These are phyloP conservation scores for Coprinellus aureogranulatus DNA, from an alignment of 768 basidiomycete species.

Conservation along the genomic window DNA sequence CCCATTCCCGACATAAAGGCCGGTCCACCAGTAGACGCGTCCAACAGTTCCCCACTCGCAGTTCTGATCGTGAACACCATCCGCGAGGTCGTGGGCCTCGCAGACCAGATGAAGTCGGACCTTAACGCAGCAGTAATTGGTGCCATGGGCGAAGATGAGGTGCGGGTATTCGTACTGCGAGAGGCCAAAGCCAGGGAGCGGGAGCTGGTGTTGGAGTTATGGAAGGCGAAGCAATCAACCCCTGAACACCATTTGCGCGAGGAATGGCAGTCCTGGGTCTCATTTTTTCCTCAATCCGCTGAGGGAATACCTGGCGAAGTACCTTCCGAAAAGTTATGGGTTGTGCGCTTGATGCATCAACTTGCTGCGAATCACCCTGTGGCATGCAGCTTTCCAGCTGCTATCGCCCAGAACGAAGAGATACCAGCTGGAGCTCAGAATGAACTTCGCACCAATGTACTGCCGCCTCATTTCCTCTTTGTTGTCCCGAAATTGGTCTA, in stretches of 20 bases:
- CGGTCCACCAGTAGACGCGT: background rate
- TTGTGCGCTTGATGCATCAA: slow-evolving; percentile 45
- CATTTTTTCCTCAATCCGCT: slow-evolving; percentile 10
- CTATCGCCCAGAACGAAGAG: background rate
- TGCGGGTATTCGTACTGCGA: slow-evolving; percentile 44
- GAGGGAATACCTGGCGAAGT: background rate
- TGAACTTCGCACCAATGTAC: slow-evolving; percentile 29
- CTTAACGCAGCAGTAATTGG: slow-evolving; percentile 64
- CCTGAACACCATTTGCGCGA: slow-evolving; percentile 20
- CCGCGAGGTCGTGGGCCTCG: slow-evolving; percentile 47
- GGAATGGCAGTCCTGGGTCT: slow-evolving; percentile 34
- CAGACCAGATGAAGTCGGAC: slow-evolving; percentile 68
- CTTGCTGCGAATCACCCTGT: slow-evolving; percentile 39
- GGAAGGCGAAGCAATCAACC: slow-evolving; percentile 31
- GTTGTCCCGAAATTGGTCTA: slow-evolving; percentile 50
- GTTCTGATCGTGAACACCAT: slow-evolving; percentile 45
- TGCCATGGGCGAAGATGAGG: slow-evolving; percentile 62
- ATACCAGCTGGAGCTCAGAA: background rate
- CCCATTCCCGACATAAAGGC: background rate
- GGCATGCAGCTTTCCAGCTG: slow-evolving; percentile 35
- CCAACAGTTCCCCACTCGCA: slow-evolving; percentile 38
- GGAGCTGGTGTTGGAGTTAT: slow-evolving; percentile 49
- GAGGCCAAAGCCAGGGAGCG: slow-evolving; percentile 58
- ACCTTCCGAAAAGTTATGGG: slow-evolving; percentile 36
- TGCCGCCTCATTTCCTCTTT: slow-evolving; percentile 71